A percentile compares a stretch with the other conserved stretches of the same genome.
These are phyloP conservation scores for Pyricularia sp. DNA, from an alignment of 2,329 filamentous ascomycete genomes.

Conservation along the genomic window DNA sequence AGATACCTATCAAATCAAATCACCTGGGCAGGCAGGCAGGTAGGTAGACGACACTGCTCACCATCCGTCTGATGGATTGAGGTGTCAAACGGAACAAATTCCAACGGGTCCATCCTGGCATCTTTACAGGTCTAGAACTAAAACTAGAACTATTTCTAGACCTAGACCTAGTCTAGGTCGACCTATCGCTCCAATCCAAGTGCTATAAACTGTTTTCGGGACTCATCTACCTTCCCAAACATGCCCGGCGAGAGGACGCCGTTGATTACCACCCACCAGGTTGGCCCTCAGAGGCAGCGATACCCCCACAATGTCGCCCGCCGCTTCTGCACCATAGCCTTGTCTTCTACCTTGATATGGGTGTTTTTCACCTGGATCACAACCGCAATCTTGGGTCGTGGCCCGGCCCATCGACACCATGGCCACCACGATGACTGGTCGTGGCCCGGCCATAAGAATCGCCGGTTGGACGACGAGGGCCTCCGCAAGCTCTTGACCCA, in stretches of 20 bases:
- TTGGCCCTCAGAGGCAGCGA: slow-evolving; percentile 41
- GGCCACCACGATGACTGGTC: slow-evolving; percentile 17
- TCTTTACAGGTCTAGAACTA: background rate
- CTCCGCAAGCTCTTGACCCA: slow-evolving; percentile 48
- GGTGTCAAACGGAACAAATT: background rate
- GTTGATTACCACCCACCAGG: slow-evolving; percentile 53
- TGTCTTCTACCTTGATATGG: slow-evolving; percentile 43
- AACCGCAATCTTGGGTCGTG: slow-evolving; percentile 20
- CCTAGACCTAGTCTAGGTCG: no score
- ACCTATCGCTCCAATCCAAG: no score
- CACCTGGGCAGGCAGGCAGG: background rate
- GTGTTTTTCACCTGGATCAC: slow-evolving; percentile 40
- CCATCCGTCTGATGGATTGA: background rate
- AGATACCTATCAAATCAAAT: no score
- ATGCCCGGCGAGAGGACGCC: slow-evolving; percentile 53
- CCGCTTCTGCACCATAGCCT: slow-evolving; percentile 55
- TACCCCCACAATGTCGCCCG: slow-evolving; percentile 53
- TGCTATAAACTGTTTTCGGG: background rate
- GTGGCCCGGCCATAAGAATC: slow-evolving; percentile 17
- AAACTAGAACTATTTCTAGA: no score
- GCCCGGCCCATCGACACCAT: slow-evolving; percentile 20
- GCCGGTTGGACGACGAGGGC: slow-evolving; percentile 34
- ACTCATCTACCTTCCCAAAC: slow-evolving; percentile 12
- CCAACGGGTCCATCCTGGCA: background rate
- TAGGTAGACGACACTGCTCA: background rate